phyloP scores from a whole-genome alignment of 2,329 filamentous ascomycete species.

The Bimuria novae-zelandiae region DNA sequence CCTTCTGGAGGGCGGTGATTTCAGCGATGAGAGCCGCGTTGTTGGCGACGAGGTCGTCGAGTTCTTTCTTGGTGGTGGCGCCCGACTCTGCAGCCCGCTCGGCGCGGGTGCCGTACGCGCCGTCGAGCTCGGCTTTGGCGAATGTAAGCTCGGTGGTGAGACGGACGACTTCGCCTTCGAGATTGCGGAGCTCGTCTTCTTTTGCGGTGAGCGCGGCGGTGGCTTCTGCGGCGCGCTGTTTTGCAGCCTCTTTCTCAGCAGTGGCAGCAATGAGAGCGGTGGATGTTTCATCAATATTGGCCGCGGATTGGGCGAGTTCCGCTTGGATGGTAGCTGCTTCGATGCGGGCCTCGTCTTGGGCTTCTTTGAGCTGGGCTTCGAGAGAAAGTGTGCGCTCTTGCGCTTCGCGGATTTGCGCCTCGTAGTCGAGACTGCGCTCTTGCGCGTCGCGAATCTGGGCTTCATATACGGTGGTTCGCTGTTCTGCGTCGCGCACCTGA shows the following conservation, averaged over 20 bases:
- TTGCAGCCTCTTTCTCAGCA: constrained; percentile 38
- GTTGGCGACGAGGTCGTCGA: constrained; percentile 58
- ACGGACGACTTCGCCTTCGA: constrained; percentile 68
- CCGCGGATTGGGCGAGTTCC: constrained; percentile 40
- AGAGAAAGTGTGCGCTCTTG: constrained; percentile 40
- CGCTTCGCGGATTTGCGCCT: constrained; percentile 38
- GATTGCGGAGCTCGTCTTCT: constrained; percentile 41
- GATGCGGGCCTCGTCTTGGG: constrained; percentile 43
- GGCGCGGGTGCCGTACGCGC: constrained; percentile 82
- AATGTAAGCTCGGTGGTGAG: constrained; percentile 84
- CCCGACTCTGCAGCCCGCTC: constrained; percentile 70
- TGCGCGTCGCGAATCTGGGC: constrained; percentile 37
- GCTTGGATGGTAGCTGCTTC: constrained; percentile 43
- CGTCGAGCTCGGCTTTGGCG: constrained; percentile 86
- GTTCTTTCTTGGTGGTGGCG: constrained; percentile 61
- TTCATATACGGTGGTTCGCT: constrained; percentile 37
- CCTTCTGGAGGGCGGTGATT: constrained; percentile 49
- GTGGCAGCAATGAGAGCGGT: constrained; percentile 32
- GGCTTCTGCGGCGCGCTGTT: constrained; percentile 34
- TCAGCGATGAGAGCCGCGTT: constrained; percentile 50
- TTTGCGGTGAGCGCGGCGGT: constrained; percentile 37
- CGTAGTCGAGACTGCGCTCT: constrained; percentile 35
- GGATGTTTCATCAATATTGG: constrained; percentile 35
- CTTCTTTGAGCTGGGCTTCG: constrained; percentile 38
- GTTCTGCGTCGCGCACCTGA: constrained; percentile 23